phyloP scores from a whole-genome alignment of 352 stramenopile genomes.

The Phytophthora ohioensis region DNA sequence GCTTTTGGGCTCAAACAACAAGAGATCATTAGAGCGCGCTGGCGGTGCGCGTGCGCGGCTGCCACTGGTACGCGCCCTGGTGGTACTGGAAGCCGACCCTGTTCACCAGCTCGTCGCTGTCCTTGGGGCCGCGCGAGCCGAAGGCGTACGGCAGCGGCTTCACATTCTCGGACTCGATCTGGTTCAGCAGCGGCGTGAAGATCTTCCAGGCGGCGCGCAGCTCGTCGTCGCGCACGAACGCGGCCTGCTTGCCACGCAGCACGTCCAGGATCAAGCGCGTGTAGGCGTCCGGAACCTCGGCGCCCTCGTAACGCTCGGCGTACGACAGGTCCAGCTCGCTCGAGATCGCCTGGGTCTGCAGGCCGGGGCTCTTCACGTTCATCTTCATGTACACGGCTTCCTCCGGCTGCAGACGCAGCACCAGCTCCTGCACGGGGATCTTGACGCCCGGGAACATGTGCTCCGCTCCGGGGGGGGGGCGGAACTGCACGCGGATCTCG shows the following conservation, averaged over 20 bases:
- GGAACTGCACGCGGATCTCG: constrained; percentile 98
- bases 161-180: constrained; percentile 94
- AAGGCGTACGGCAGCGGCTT: constrained; percentile 94
- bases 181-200: constrained; percentile 97
- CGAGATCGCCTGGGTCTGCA: constrained; percentile 92
- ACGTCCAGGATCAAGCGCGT: constrained; percentile 98
- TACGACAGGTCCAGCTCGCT: constrained; percentile 98
- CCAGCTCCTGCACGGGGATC: constrained; percentile 95
- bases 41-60: constrained; percentile 46
- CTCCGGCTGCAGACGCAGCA: constrained; percentile 97
- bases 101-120: constrained; percentile 86
- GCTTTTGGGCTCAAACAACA: constrained; percentile 9
- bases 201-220: constrained; percentile 97
- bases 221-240: constrained; percentile 98
- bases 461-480: constrained; percentile 87
- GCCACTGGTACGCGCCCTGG: constrained; percentile 78
- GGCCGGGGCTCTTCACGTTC: constrained; percentile 96
- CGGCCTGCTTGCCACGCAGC: constrained; percentile 94
- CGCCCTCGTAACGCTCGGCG: constrained; percentile 84
- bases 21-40: constrained; percentile 58
- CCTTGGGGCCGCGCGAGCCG: constrained; percentile 93
- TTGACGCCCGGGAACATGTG: constrained; percentile 93
- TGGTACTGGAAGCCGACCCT: constrained; percentile 84
- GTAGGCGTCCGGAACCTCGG: constrained; percentile 97
- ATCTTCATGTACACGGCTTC: constrained; percentile 98